Conservation (phyloP, 495 filamentous ascomycete species). For the Alectoria sarmentosa region DNA sequence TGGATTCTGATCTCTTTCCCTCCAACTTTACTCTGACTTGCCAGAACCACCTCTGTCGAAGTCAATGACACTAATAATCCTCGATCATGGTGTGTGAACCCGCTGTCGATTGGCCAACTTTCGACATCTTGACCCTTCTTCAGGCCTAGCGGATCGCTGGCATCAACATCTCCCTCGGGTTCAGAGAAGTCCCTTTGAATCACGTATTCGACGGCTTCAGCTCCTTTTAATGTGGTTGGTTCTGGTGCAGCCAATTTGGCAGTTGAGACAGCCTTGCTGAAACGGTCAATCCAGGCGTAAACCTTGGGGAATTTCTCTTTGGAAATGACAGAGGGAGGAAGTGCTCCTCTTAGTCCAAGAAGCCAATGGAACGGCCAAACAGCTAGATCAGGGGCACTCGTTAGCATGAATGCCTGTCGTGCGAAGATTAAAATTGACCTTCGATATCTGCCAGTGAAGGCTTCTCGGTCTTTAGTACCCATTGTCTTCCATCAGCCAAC, state of each 20-base stretch:
- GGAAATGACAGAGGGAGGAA: conserved; percentile 38
- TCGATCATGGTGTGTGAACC: conserved; percentile 45
- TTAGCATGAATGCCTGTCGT: not conserved
- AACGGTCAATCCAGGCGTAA: conserved; percentile 50
- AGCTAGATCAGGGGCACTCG: conserved; percentile 25
- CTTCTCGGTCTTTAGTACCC: conserved; percentile 41
- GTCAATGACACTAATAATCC: conserved; percentile 44
- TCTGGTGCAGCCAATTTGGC: conserved; percentile 28
- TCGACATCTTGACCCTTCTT: conserved; percentile 42
- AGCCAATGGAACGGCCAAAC: conserved; percentile 59
- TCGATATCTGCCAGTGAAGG: conserved; percentile 54
- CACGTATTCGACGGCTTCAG: conserved; percentile 41
- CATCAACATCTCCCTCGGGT: conserved; percentile 32
- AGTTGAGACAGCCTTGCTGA: conserved; percentile 32
- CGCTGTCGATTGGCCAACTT: conserved; percentile 51
- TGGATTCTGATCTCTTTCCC: conserved; percentile 43
- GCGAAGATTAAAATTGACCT: conserved; percentile 27
- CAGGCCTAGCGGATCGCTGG: conserved; percentile 37
- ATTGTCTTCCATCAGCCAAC: conserved; percentile 50
- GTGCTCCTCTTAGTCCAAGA: conserved; percentile 37
- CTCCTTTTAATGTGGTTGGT: conserved; percentile 37
- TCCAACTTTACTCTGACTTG: conserved; percentile 33
- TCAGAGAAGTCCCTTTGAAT: conserved; percentile 32
- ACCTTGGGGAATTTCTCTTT: conserved; percentile 41
- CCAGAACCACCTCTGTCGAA: conserved; percentile 44